phyloP scores from a whole-genome alignment of 2,329 filamentous ascomycete species.

The Alternaria sp. region DNA sequence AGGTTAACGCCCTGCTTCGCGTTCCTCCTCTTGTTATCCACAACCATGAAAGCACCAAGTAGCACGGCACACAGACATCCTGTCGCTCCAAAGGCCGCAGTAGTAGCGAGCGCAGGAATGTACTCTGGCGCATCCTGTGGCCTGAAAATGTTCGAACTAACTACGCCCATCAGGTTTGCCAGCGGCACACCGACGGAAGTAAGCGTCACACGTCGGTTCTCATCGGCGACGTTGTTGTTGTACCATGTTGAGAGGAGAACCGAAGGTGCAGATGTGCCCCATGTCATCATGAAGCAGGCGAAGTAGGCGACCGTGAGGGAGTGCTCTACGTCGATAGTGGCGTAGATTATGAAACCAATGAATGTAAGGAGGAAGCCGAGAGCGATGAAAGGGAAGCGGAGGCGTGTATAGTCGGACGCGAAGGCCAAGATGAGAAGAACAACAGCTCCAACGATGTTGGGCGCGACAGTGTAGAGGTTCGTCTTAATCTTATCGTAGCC shows the following conservation, averaged over 20 bases:
- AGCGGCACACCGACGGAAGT: slow-evolving; percentile 77
- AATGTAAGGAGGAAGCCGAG: slow-evolving; percentile 78
- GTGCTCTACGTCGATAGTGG: slow-evolving; percentile 68
- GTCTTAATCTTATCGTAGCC: slow-evolving; percentile 68
- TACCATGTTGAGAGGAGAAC: slow-evolving; percentile 76
- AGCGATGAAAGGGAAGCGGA: slow-evolving; percentile 77
- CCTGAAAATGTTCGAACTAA: slow-evolving; percentile 73
- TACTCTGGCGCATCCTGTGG: slow-evolving; percentile 71
- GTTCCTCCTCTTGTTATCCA: slow-evolving; percentile 70
- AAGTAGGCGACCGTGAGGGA: slow-evolving; percentile 75
- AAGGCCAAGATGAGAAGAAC: slow-evolving; percentile 79
- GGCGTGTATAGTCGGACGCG: slow-evolving; percentile 69
- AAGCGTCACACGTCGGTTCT: slow-evolving; percentile 73
- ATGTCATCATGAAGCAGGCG: slow-evolving; percentile 83
- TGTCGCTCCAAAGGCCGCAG: slow-evolving; percentile 68
- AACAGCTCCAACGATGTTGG: slow-evolving; percentile 76
- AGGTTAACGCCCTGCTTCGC: slow-evolving; percentile 63
- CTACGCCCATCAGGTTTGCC: slow-evolving; percentile 79
- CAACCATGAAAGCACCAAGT: slow-evolving; percentile 70
- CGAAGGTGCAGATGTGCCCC: slow-evolving; percentile 77
- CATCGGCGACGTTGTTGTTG: slow-evolving; percentile 83
- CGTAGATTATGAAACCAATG: slow-evolving; percentile 80
- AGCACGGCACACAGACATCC: slow-evolving; percentile 64
- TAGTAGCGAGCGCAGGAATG: slow-evolving; percentile 70
- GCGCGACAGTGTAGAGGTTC: slow-evolving; percentile 83